phyloP scores from a whole-genome alignment of 129 eudicot species.

The Tagetes erecta region DNA sequence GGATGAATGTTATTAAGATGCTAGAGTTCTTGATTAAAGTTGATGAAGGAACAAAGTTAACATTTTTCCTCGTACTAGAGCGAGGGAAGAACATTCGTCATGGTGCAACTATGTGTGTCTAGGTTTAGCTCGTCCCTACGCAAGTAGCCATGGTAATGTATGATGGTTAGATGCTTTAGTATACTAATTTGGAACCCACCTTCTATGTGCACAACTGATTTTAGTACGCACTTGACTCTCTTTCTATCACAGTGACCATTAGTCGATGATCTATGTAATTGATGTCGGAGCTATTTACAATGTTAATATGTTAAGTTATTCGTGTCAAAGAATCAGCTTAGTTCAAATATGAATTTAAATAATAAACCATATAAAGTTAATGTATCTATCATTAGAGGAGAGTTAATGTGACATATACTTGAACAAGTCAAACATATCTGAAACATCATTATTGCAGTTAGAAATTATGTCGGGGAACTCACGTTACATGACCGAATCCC shows the following conservation, averaged over 20 bases:
- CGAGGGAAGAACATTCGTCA: background rate
- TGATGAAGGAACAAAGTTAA: constrained; percentile 11
- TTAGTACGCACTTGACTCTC: constrained; percentile 4
- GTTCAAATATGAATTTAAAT: background rate
- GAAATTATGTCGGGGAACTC: background rate
- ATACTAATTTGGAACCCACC: constrained; percentile 10
- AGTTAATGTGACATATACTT: background rate
- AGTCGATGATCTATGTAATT: background rate
- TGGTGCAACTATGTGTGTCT: background rate
- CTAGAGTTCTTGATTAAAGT: constrained; percentile 10
- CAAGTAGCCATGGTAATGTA: constrained; percentile 10
- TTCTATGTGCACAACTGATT: constrained; percentile 14
- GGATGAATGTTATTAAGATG: background rate
- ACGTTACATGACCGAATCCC: background rate
- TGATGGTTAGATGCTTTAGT: constrained; percentile 4
- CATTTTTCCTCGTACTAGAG: constrained; percentile 3
- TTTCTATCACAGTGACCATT: background rate
- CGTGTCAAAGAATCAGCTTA: background rate
- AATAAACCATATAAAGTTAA: background rate
- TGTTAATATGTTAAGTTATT: background rate
- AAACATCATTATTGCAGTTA: constrained; percentile 8
- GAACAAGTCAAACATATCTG: background rate
- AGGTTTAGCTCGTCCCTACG: background rate
- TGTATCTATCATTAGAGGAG: background rate
- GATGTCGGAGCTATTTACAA: background rate